These are phyloP conservation scores for Gleditsia sinensis DNA, from an alignment of 306 rosid genomes.

Conservation along the genomic window DNA sequence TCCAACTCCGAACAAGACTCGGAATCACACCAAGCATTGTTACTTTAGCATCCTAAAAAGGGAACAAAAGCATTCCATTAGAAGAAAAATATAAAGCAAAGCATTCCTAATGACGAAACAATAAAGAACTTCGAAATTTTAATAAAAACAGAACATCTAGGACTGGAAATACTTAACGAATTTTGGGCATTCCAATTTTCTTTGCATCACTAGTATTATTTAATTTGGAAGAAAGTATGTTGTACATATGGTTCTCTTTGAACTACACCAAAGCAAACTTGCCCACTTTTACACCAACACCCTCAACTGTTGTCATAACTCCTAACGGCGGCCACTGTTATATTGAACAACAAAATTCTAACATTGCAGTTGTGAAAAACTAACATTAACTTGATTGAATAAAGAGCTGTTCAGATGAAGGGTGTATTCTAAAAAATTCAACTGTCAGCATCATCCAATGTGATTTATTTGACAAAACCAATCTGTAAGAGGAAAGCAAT, in stretches of 20 bases:
- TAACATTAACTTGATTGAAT: constrained; percentile 18
- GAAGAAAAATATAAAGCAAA: constrained; percentile 23
- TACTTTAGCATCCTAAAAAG: constrained; percentile 69
- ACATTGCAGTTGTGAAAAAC: not conserved
- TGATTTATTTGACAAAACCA: not conserved
- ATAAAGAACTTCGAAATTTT: constrained; percentile 15
- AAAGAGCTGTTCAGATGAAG: not conserved
- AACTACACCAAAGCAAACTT: constrained; percentile 1
- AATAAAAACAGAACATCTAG: constrained; percentile 14
- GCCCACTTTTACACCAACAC: not conserved
- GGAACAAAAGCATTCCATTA: not conserved
- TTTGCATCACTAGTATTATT: not conserved
- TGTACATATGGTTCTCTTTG: constrained; percentile 4
- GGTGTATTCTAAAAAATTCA: not conserved
- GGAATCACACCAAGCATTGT: constrained; percentile 98
- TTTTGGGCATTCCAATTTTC: constrained; percentile 11
- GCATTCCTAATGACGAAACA: not conserved
- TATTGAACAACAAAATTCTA: not conserved
- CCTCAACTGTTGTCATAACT: not conserved
- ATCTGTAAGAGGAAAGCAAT: not conserved
- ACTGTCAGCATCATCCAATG: not conserved
- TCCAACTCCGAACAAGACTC: constrained; percentile 90
- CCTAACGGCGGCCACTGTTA: constrained; percentile 1
- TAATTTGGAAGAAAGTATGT: not conserved
- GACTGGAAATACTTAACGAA: not conserved